phyloP scores from a whole-genome alignment of 306 rosid species.

The Lablab purpureus region DNA sequence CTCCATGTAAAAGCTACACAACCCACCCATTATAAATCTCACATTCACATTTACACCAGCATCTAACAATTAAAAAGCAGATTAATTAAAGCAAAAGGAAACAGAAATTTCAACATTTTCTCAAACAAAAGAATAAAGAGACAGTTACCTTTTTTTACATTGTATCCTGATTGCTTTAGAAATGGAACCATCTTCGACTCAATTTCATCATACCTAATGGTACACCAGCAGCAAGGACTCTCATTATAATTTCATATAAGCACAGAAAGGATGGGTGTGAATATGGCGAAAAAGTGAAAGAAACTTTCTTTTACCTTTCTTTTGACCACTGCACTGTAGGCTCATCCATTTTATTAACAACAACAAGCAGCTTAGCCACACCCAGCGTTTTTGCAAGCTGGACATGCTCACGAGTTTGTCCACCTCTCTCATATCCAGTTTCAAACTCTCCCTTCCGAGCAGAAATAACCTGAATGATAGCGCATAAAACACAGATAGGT shows the following conservation, averaged over 20 bases:
- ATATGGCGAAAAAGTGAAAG: background rate
- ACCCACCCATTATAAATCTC: conserved; percentile 14
- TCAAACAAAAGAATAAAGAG: conserved; percentile 15
- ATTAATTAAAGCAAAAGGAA: background rate
- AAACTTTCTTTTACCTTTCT: conserved; percentile 97
- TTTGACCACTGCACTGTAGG: conserved; percentile 96
- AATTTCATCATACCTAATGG: conserved; percentile 87
- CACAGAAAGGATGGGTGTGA: background rate
- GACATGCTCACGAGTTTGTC: conserved; percentile 99
- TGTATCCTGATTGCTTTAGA: conserved; percentile 87
- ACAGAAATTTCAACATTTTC: conserved; percentile 23
- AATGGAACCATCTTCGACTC: conserved; percentile 92
- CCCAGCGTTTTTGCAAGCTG: conserved; percentile 97
- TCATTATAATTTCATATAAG: background rate
- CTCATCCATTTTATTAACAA: conserved; percentile 96
- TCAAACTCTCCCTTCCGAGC: conserved; percentile 99
- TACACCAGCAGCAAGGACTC: conserved; percentile 33
- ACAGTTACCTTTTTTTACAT: conserved; percentile 85
- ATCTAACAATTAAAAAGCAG: conserved; percentile 3
- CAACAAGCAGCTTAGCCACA: conserved; percentile 88
- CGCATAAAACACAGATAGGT: conserved; percentile 1
- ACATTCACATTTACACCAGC: conserved; percentile 34
- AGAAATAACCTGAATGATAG: conserved; percentile 78
- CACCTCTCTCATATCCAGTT: conserved; percentile 99
- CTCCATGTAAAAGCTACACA: conserved; percentile 9